phyloP scores from a whole-genome alignment of 106 monocot species.

The Dendrobium nobile region DNA sequence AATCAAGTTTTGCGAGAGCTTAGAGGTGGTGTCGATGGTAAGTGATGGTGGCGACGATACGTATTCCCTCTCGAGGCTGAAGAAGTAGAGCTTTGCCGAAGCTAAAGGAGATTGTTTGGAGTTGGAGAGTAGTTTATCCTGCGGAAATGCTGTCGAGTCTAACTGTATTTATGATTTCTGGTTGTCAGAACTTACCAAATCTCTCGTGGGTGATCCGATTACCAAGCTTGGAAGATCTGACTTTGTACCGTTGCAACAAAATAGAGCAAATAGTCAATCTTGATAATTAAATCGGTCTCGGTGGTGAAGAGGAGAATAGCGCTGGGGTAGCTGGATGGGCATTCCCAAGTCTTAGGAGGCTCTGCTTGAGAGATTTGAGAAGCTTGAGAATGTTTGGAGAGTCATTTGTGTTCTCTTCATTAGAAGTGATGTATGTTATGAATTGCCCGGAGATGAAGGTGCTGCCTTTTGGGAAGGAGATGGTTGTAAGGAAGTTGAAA shows the following conservation, averaged over 20 bases:
- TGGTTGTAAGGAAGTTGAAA: background rate
- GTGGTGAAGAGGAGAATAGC: background rate
- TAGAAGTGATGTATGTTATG: background rate
- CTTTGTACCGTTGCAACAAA: background rate
- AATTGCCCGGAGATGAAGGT: background rate
- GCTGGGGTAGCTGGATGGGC: background rate
- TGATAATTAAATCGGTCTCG: background rate
- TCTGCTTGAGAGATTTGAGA: background rate
- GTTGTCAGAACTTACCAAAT: background rate
- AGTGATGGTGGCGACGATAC: background rate
- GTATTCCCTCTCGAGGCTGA: background rate
- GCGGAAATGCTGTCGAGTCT: background rate
- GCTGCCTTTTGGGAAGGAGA: background rate
- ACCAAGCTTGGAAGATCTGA: background rate
- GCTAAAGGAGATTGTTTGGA: constrained; percentile 8
- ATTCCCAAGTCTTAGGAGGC: constrained; percentile 4
- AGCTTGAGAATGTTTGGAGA: background rate
- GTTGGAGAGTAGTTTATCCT: constrained; percentile 7
- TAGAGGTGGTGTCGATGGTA: constrained; percentile 6
- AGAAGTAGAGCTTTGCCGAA: background rate
- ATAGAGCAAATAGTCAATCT: constrained; percentile 2
- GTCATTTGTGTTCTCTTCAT: background rate
- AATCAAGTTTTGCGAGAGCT: background rate
- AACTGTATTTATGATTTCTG: background rate
- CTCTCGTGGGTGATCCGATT: constrained; percentile 10